Evolutionary conservation across 2,329 filamentous ascomycete species (phyloP), one percentile per base, ranked within the genome.

Genomic region (Colletotrichum limetticola): DNA sequence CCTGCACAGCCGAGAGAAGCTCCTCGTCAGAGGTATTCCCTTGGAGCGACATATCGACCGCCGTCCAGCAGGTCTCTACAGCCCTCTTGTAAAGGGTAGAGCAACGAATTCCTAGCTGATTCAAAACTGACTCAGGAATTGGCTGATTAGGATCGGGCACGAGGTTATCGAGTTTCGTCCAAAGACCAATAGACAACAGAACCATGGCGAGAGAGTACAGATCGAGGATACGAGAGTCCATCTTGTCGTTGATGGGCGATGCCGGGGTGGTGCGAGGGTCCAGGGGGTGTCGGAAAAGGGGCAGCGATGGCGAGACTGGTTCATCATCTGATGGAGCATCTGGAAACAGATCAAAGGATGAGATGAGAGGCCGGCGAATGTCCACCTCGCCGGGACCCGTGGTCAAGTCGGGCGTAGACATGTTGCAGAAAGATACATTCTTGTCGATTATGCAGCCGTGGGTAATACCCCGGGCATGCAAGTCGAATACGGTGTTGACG

Each of bases 31-130:
- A 82, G 0, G 80, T 80, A 37, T 82, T 80, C 1, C 86, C 88
- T 0, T 83, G 81, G 8, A 90, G 81, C 70, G 91, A 89, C 52
- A 89, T 86, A 62, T 95, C 92, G 2, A 92, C 91, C n/a, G 92
- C 91, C 71, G 87, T 87, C 86, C 93, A 91, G 77, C 93, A 95
- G 3, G 90, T 87, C 78, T 93, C 89, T 2, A 94, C 93, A 0
- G 92, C 93, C 78, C 91, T 92, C 88, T 91, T 92, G 80, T 95
- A 96, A 0, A 93, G 86, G 8, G 90, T 93, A 16, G 93, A 93
- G 76, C 93, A 95, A 78, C 90, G 90, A 4, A 90, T 89, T 0
- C 91, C 88, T 1, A 95, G 83, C 74, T 90, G 89, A 1, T 91
- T 87, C 3, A 94, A 82, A 0, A 90, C 86, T 32, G 91, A 89